Base-by-base conservation (phyloP, 2,329 filamentous ascomycete species). In the Microcyclospora pomicola region DNA sequence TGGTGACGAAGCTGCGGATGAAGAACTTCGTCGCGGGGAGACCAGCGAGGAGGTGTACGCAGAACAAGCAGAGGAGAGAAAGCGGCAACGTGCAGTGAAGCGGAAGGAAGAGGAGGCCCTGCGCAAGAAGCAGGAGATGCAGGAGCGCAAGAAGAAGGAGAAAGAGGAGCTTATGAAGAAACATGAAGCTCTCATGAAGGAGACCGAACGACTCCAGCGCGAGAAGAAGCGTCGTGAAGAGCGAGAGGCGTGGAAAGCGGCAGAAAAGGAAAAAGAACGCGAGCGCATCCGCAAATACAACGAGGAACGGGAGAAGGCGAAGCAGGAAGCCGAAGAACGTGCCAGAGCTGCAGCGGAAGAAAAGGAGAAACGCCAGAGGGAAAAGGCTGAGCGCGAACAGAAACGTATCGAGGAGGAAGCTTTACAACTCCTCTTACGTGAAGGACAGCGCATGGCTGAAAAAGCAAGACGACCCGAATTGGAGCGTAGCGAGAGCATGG, bases 11-110 rank as follows among this genome's bases (percentile, higher is more conserved):
- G 73, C 69, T 2, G 81, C 82, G 2, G 69, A 69, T 19, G 71
- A 73, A 14, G 82, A 88, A 55, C 64, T 73, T 31, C 47, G 63
- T 9, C 73, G 72, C 37, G 82, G 82, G 13, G 66, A 72, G 34
- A 86, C 82, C 58, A 81, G 76, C 1, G 82, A 88, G 48, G 73
- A 78, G 39, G 76, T 80, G 35, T 88, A 86, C 56, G 76, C 73
- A 1, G 69, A 69, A 34, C 80, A 84, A 42, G 78, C 77, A 2
- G 69, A 73, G 9, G 65, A 63, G 6, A 73, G 76, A 35, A 66
- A 72, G 27, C 66, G 68, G 7, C 72, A 77, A 38, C 72, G 81
- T 9, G 74, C 78, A 43, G 69, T 68, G 27, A 64, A 76, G 9
- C 68, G 76, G 38, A 71, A 77, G 34, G 73, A 78, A 47, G 62